These are phyloP conservation scores for Lagenaria siceraria DNA, from an alignment of 306 rosid genomes.

Conservation along the genomic window DNA sequence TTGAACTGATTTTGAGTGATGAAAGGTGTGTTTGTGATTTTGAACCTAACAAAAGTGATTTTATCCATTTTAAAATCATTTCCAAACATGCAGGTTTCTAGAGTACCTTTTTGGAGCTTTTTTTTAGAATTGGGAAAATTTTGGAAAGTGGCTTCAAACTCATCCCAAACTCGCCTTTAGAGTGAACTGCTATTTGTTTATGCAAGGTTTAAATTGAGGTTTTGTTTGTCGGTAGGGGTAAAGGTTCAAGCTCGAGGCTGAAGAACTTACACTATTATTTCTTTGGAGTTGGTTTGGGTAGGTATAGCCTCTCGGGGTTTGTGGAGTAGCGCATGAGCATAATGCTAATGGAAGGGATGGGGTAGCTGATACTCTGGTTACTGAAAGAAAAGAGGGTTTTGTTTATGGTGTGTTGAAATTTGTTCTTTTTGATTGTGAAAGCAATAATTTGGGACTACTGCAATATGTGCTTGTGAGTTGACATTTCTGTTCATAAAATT, in stretches of 20 bases:
- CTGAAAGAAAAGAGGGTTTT: not conserved
- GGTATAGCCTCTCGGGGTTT: not conserved
- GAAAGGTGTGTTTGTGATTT: too few relatives aligned
- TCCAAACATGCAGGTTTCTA: not conserved
- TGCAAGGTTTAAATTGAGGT: not conserved
- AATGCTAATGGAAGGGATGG: not conserved
- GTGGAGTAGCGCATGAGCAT: not conserved
- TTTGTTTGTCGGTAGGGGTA: not conserved
- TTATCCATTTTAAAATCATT: too few relatives aligned
- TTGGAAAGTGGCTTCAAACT: not conserved
- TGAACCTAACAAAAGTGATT: too few relatives aligned
- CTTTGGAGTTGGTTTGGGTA: not conserved
- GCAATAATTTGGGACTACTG: not conserved
- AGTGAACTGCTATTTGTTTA: not conserved
- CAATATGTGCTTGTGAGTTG: not conserved
- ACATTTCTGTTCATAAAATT: not conserved
- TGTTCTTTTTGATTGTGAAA: not conserved
- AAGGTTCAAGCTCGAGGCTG: not conserved
- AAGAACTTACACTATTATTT: not conserved
- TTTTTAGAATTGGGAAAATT: not conserved
- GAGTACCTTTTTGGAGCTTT: not conserved
- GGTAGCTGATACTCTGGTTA: not conserved
- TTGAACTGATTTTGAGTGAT: too few relatives aligned
- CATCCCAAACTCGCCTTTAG: not conserved
- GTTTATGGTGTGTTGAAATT: not conserved